Percentiles rank a stretch among this genome's conserved stretches.
phyloP scores from a whole-genome alignment of 2,329 filamentous ascomycete species.

The Elsinoe australis region DNA sequence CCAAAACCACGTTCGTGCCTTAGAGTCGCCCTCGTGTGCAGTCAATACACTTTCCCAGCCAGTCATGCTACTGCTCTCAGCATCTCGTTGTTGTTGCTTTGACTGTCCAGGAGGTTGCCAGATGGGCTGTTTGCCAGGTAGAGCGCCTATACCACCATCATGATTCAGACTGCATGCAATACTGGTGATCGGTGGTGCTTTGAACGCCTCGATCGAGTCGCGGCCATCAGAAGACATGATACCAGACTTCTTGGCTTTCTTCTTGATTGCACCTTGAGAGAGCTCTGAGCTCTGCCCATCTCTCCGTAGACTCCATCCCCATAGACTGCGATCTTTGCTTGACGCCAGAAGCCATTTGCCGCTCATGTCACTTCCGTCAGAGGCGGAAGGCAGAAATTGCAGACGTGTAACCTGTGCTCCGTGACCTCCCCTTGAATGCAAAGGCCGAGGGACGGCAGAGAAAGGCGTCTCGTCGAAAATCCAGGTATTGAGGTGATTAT shows the following conservation, averaged over 20 bases:
- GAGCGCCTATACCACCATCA: constrained; percentile 84
- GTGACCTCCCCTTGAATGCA: constrained; percentile 83
- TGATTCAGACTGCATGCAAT: constrained; percentile 88
- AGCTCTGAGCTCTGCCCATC: constrained; percentile 92
- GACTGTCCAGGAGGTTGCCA: constrained; percentile 68
- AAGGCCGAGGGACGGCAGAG: constrained; percentile 71
- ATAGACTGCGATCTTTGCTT: constrained; percentile 81
- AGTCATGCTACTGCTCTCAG: constrained; percentile 66
- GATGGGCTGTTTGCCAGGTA: constrained; percentile 67
- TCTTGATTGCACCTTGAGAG: constrained; percentile 80
- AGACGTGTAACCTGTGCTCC: constrained; percentile 76
- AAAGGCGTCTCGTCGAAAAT: constrained; percentile 92
- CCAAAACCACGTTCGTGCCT: constrained; percentile 96
- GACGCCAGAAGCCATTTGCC: constrained; percentile 94
- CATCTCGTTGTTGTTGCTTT: constrained; percentile 51
- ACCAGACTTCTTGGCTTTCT: constrained; percentile 83
- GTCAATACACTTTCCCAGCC: constrained; percentile 98
- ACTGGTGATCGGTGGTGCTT: constrained; percentile 84
- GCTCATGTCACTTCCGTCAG: constrained; percentile 77
- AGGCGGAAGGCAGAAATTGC: constrained; percentile 76
- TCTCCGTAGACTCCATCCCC: constrained; percentile 90
- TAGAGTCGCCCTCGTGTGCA: constrained; percentile 76
- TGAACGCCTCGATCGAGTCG: constrained; percentile 54
- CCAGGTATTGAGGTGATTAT: constrained; percentile 94
- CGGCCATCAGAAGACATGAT: constrained; percentile 43